Base-by-base conservation (phyloP, 2,329 filamentous ascomycete species). In the Mariannaea elegans region DNA sequence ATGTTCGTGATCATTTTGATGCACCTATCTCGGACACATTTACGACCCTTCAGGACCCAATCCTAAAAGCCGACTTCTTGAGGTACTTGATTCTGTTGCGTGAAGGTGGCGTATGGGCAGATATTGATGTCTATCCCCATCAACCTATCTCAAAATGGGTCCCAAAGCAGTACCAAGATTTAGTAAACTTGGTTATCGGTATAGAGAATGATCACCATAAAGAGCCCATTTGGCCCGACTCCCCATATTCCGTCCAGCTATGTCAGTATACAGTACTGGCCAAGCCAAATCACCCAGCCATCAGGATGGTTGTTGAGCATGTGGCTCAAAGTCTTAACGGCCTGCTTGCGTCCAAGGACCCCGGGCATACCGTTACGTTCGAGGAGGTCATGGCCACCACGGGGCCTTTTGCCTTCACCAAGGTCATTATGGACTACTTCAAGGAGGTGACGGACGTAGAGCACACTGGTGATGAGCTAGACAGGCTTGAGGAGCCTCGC, bases 181-280 rank as follows among this genome's bases (percentile, higher is more conserved):
- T 81, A 0, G 83, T 90, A 53, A 90, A 89, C 46, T 81, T 91
- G 61, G 84, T 92, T 23, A 80, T 91, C 63, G 89, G 89, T 13
- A 91, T 92, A 56, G 90, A 92, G 74, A 89, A 89, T 12, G 89
- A 92, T 66, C 69, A 73, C 24, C 66, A 73, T 50, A 71, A 72
- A 21, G 36, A 52, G n/a, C 71, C 68, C 55, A 73, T 73, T 36
- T 73, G 71, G 72, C 86, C 87, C 0, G 86, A 89, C 66, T 83
- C 88, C 16, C 79, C 80, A 4, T 91, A 91, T 73, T 90, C 89
- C 12, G 86, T 92, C 51, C 89, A 91, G 69, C 89, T 92, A 71
- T 91, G 89, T 68, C 90, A 92, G 69, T 92, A 90, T 85, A 90
- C 88, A 1, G 89, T 92, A 42, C 86, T 91, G 66, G 77, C 87